Evolutionary conservation across 1,284 basidiomycete species (phyloP), one percentile per base, ranked within the genome.

Genomic region (Microbotryum lychnidis-dioicae): DNA sequence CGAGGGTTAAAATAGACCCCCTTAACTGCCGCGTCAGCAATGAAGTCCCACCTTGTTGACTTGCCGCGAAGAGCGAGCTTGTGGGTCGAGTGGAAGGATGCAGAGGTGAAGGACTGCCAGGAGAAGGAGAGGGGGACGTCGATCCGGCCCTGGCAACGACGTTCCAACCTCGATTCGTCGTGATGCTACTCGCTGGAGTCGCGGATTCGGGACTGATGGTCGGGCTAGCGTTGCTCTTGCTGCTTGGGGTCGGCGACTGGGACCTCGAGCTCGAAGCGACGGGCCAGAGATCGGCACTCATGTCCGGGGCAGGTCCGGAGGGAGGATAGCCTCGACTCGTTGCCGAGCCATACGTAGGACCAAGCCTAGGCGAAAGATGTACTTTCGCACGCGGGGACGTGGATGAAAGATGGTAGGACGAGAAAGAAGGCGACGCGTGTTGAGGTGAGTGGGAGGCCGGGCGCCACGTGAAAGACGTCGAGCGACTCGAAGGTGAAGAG

Each of bases 341-440:
- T 16, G 42, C 37, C 23, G 52, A 52, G 7, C 67, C 64, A 42
- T 68, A 68, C 7, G 62, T 66, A 44, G 67, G 64, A 0, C 62
- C 67, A 16, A 70, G 59, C 0, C 69, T 57, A 7, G 69, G 69
- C 16, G 65, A 67, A 18, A 70, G 25, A 14, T 70, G 69, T 0
- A 69, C 49, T 31, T 66, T 70, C 25, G 58, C 54, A 50, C 58
- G 48, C 2, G 64, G 51, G 27, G 54, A 54, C 4, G 48, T 20
- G 2, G 33, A 48, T 25, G 27, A 56, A 9, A 3, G 63, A 51
- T 25, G 33, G 58, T 4, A 57, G 46, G 60, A 23, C 0, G 64
- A 57, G 20, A 63, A 56, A 6, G 67, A 64, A 7, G 57, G 21
- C 37, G 60, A 56, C 29, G 55, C 47, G 57, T 61, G 55, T 52